Conservation (phyloP, 139 green algal species). For the Chlamydomonas asymmetrica region DNA sequence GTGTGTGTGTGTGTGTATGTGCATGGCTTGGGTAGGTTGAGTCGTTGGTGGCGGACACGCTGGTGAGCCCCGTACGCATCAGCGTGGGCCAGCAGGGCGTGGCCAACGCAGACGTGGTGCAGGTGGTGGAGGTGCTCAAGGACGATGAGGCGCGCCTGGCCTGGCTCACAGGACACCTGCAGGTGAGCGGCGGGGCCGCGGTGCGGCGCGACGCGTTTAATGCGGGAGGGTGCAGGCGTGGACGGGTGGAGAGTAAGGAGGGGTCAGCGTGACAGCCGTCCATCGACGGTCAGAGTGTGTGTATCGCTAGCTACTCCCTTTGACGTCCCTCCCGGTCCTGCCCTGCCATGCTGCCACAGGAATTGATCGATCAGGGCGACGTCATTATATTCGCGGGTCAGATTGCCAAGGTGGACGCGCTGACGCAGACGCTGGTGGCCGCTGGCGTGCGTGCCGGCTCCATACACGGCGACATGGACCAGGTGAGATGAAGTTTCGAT, state of each 20-base stretch:
- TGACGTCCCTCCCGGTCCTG: no score
- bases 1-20: no score
- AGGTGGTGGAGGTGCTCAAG: constrained; percentile 67
- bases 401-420: constrained; percentile 77
- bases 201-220: constrained; percentile 1
- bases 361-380: constrained; percentile 78
- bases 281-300: no score
- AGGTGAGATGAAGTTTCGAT: no score
- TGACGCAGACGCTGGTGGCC: constrained; percentile 56
- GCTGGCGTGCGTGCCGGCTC: constrained; percentile 59
- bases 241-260: no score
- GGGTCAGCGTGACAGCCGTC: no score
- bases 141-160: constrained; percentile 66
- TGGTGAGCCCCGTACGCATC: constrained; percentile 80
- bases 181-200: background rate
- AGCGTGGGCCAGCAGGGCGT: constrained; percentile 57
- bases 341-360: no score
- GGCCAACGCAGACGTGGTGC: constrained; percentile 80
- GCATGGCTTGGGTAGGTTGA: no score
- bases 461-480: constrained; percentile 96
- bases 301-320: no score
- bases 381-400: constrained; percentile 91
- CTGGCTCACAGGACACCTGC: constrained; percentile 64
- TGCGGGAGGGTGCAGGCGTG: no score
- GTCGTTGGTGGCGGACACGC: constrained; percentile 71